Percentiles rank a stretch among this genome's conserved stretches.
Evolutionary conservation across 2,329 filamentous ascomycete species (phyloP).

Genomic region (Exophiala sp.): DNA sequence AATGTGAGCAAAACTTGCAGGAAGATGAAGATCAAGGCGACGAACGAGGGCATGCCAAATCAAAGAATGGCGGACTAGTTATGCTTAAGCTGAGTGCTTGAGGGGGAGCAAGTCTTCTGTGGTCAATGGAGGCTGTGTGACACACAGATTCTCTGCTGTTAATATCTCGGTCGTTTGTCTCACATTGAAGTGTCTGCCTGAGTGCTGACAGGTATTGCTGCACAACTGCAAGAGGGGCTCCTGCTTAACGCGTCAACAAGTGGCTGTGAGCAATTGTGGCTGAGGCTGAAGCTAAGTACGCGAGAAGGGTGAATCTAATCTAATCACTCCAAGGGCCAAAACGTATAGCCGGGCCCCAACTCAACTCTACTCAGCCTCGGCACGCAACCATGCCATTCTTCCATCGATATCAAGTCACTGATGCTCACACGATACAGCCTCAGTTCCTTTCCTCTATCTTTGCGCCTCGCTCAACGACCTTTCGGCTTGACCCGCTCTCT

Average conservation of each 20-base stretch:
- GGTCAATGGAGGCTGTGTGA: neutral
- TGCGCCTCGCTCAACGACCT: neutral
- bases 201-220: no score
- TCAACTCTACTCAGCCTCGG: neutral
- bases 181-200: no score
- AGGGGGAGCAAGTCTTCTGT: neutral
- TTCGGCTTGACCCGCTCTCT: neutral
- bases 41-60: slow-evolving; percentile 9
- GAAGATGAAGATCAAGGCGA: slow-evolving; percentile 29
- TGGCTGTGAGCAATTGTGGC: no score
- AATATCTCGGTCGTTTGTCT: no score
- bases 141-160: no score
- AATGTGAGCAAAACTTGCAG: slow-evolving; percentile 28
- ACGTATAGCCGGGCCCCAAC: no score
- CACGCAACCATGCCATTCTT: neutral
- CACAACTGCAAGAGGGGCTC: no score
- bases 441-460: neutral
- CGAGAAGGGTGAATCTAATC: no score
- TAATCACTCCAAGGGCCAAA: no score
- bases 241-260: no score
- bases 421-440: neutral
- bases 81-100: neutral
- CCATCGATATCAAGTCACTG: no score
- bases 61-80: neutral
- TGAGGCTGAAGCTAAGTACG: no score